Evolutionary conservation across 352 stramenopile species (phyloP).

Genomic region (Globisporangium uncinulatum): DNA sequence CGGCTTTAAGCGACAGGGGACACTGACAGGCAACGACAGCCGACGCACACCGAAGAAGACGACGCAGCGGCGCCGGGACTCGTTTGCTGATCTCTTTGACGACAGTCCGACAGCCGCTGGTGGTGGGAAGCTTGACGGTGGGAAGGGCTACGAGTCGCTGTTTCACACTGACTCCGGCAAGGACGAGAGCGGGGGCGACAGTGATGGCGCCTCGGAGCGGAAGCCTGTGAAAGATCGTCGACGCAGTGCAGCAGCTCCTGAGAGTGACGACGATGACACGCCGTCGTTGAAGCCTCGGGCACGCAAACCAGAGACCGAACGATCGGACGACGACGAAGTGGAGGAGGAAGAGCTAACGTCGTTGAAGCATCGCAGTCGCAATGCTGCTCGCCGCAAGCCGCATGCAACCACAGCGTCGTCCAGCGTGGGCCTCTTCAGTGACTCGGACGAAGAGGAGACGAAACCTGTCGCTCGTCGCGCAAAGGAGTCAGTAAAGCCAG

Average conservation of each 20-base stretch:
- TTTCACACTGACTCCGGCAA: slow-evolving; percentile 28
- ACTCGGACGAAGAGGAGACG: slow-evolving; percentile 10
- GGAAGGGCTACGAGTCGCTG: slow-evolving; percentile 47
- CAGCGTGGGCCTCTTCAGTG: slow-evolving; percentile 2
- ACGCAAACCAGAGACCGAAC: not conserved
- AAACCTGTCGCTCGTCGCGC: slow-evolving; percentile 2
- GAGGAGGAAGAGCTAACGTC: slow-evolving; percentile 19
- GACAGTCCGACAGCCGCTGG: slow-evolving; percentile 25
- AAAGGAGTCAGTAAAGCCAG: slow-evolving; percentile 6
- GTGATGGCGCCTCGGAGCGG: not conserved
- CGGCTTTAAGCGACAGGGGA: not conserved
- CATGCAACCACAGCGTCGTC: not conserved
- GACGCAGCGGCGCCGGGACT: slow-evolving; percentile 40
- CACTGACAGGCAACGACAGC: not conserved
- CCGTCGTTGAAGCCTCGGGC: slow-evolving; percentile 2
- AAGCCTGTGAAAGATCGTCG: not conserved
- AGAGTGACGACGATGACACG: slow-evolving; percentile 2
- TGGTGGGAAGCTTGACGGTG: slow-evolving; percentile 16
- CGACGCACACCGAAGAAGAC: slow-evolving; percentile 4
- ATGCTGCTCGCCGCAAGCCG: not conserved
- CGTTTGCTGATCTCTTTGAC: slow-evolving; percentile 73
- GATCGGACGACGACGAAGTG: not conserved
- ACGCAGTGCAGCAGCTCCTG: not conserved
- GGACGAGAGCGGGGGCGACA: slow-evolving; percentile 3
- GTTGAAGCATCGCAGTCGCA: slow-evolving; percentile 13